These are phyloP conservation scores for Moesziomyces aphidis DNA, from an alignment of 1,284 basidiomycete genomes.

Conservation along the genomic window DNA sequence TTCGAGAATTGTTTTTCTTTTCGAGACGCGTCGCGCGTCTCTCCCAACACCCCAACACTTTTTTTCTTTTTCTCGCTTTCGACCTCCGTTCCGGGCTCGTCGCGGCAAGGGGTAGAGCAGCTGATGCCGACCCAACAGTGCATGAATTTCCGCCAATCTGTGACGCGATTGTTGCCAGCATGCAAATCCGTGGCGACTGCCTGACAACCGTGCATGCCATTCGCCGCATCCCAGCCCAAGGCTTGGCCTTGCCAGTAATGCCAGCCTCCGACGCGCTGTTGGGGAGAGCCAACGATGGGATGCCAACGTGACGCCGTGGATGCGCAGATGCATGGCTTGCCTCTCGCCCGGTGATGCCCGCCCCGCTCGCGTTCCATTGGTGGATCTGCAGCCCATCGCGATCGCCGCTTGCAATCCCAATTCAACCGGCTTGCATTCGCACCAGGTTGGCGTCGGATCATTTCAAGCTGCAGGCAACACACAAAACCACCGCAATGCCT, in stretches of 20 bases:
- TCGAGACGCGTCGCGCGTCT: constrained; percentile 1
- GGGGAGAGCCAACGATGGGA: too few species aligned
- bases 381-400: too few species aligned
- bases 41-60: constrained; percentile 1
- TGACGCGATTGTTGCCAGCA: not conserved
- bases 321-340: not conserved
- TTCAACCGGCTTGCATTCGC: too few species aligned
- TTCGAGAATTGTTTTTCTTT: not conserved
- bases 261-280: too few species aligned
- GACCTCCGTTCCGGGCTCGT: too few species aligned
- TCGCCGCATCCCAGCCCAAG: not conserved
- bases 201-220: not conserved
- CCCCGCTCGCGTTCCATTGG: too few species aligned
- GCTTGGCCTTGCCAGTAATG: too few species aligned
- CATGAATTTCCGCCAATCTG: not conserved
- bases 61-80: not conserved
- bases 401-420: too few species aligned
- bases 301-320: not conserved
- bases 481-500: too few species aligned
- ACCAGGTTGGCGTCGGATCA: too few species aligned
- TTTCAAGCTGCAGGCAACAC: too few species aligned
- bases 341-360: too few species aligned
- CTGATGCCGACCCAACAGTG: not conserved
- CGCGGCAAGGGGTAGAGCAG: not conserved
- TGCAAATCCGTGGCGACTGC: not conserved